Percentiles rank a stretch among this genome's conserved stretches.
phyloP scores from a whole-genome alignment of 225 moss, liverwort and hornwort genomes.

The Pseudisothecium myosuroides region DNA sequence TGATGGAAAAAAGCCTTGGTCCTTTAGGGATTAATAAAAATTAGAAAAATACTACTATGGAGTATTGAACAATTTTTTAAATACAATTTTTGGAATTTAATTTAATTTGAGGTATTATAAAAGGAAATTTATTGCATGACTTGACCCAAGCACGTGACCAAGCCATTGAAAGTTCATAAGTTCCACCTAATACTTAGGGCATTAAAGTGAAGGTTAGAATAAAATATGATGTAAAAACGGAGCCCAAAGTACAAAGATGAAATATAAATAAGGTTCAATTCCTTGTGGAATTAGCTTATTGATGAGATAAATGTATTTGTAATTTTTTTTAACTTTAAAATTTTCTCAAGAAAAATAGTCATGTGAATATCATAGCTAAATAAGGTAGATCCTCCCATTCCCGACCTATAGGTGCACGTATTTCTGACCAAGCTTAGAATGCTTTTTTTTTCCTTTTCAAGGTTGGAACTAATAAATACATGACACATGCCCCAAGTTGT shows the following conservation, averaged over 20 bases:
- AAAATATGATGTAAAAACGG: no score
- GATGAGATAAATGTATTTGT: neutral
- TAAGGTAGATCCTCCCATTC: no score
- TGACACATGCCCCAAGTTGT: no score
- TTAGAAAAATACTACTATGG: neutral
- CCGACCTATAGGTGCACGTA: no score
- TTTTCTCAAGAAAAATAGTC: no score
- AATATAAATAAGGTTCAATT: neutral
- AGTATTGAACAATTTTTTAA: neutral
- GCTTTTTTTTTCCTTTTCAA: no score
- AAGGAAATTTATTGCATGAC: neutral
- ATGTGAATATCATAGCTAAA: no score
- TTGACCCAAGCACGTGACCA: fast-evolving
- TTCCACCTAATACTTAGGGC: neutral
- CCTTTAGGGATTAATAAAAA: no score
- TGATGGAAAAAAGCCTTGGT: no score
- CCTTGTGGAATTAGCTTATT: neutral
- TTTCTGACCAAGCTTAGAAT: no score
- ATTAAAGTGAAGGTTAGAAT: neutral
- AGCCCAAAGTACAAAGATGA: neutral
- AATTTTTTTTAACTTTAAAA: no score
- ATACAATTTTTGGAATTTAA: neutral
- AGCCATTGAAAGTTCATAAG: neutral
- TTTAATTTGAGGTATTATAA: neutral
- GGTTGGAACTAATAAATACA: no score